Evolutionary conservation across 78 protist species (phyloP), one percentile per base, ranked within the genome.

Genomic region (Speleostelium caveatum): DNA sequence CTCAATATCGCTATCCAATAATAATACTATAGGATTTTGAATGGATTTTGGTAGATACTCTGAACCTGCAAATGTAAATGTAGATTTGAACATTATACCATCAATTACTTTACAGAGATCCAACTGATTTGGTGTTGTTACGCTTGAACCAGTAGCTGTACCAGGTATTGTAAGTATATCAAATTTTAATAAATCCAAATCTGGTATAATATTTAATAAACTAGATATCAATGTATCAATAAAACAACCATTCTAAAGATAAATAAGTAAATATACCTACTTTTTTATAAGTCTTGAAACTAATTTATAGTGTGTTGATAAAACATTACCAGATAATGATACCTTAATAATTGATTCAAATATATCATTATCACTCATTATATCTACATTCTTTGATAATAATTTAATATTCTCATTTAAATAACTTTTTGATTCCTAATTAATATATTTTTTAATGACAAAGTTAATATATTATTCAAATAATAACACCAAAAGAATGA

Each of bases 51-150:
- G 3, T 2, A 77, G 41, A 16, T 21, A 8, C n/a, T 49, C 73
- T 35, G 65, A 24, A 22, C 87, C 87, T 12, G 87, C 73, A 51
- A 42, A 77, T 30, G 87, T 41, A 63, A 77, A 77, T 77, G 73
- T 77, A 12, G 32, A 22, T 65, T 41, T 28, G 36, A n/a, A 62
- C 42, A 77, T 32, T 17, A 77, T 49, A 35, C 87, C 87, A 63
- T 77, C 65, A 1, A 77, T 45, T 65, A 77, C 32, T 21, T 22
- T 45, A 33, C 59, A 6, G 21, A 19, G 1, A 22, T 58, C 62
- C 62, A 19, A 1, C 19, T 32, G 0, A 49, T 49, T 8, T 16
- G 8, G 55, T 49, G 12, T 49, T 49, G 55, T 49, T 49, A 49
- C 8, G 55, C 45, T 65, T 36, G 72, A 65, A 49, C 12, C 62